Conservation (phyloP, 306 rosid genomes). For the Dalbergia oliveri region DNA sequence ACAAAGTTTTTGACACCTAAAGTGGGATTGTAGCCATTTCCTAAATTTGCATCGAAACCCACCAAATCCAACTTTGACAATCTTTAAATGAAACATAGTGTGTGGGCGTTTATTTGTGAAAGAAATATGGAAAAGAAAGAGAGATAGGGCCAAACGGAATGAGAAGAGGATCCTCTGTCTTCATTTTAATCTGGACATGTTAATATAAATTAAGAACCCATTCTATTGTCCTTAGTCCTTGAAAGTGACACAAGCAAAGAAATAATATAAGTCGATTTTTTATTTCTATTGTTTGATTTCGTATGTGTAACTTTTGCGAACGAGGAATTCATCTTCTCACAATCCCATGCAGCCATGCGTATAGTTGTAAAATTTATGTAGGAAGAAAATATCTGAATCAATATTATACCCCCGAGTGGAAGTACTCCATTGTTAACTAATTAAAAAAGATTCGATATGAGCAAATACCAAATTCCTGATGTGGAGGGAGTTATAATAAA, state of each 20-base stretch:
- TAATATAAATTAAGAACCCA: not conserved
- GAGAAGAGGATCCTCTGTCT: not conserved
- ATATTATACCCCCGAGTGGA: constrained; percentile 29
- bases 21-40: constrained; percentile 15
- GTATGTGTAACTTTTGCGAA: not conserved
- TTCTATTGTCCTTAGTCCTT: not conserved
- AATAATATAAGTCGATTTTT: too few relatives aligned
- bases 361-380: not conserved
- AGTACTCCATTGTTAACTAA: not conserved
- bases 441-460: constrained; percentile 11
- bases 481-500: constrained; percentile 9
- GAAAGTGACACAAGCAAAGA: not conserved
- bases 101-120: not conserved
- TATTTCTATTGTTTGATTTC: not conserved
- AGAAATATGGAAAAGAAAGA: not conserved
- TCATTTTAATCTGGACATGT: not conserved
- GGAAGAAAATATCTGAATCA: constrained; percentile 17
- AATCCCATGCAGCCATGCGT: too few relatives aligned
- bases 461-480: not conserved
- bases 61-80: not conserved
- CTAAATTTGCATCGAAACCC: not conserved
- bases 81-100: not conserved
- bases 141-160: not conserved
- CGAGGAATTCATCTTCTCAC: too few relatives aligned
- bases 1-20: constrained; percentile 31